Conservation (phyloP, 108 stramenopile species). For the Cylindrotheca closterium region DNA sequence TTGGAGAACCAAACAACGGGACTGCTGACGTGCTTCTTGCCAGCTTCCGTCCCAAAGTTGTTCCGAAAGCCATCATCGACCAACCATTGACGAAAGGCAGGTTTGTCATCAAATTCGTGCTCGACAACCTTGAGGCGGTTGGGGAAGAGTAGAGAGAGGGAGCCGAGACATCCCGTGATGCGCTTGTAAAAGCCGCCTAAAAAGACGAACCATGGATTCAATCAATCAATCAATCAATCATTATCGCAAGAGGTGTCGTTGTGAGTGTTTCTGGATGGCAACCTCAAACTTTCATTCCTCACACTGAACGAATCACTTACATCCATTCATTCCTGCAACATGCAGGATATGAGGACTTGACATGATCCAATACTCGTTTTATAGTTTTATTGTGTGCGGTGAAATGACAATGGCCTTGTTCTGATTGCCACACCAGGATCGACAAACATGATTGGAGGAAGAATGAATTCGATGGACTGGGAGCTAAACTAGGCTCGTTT, state of each 20-base stretch:
- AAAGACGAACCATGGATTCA: background rate
- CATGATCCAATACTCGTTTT: too few species aligned
- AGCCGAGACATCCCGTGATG: slow-evolving; percentile 61
- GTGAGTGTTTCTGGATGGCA: background rate
- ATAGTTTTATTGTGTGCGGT: too few species aligned
- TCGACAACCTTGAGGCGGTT: slow-evolving; percentile 59
- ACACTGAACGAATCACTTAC: slow-evolving; percentile 25
- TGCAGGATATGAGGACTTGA: slow-evolving; percentile 41
- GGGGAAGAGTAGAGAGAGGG: slow-evolving; percentile 80
- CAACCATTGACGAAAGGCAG: slow-evolving; percentile 79
- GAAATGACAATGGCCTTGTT: too few species aligned
- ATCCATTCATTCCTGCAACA: slow-evolving; percentile 43
- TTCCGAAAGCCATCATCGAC: slow-evolving; percentile 63
- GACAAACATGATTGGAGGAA: too few species aligned
- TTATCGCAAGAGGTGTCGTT: background rate
- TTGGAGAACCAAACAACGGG: slow-evolving; percentile 78
- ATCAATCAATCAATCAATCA: background rate
- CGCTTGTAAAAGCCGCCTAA: slow-evolving; percentile 85
- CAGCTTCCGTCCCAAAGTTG: slow-evolving; percentile 33
- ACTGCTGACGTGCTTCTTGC: slow-evolving; percentile 45
- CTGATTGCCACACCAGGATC: too few species aligned
- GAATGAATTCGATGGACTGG: too few species aligned
- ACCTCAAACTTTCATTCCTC: background rate
- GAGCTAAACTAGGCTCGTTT: too few species aligned
- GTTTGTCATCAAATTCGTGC: slow-evolving; percentile 67